A percentile compares a stretch with the other conserved stretches of the same genome.
Conservation (phyloP, 2,329 filamentous ascomycete genomes). For the Colletotrichum endophyticum region DNA sequence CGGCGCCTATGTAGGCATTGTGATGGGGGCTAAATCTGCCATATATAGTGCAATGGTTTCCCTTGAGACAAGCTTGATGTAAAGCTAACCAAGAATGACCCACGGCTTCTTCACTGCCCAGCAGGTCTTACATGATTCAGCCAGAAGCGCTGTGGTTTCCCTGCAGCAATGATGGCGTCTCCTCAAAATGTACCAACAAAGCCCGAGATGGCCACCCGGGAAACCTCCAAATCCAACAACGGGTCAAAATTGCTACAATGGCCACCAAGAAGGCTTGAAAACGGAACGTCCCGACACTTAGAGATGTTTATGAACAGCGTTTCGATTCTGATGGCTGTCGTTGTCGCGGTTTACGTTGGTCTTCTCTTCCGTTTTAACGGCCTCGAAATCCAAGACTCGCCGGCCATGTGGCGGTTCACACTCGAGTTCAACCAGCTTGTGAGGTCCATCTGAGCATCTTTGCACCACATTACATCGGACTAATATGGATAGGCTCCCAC, state of each 20-base stretch:
- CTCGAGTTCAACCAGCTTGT: neutral
- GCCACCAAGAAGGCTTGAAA: neutral
- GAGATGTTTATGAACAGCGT: neutral
- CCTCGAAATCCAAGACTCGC: neutral
- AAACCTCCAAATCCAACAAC: neutral
- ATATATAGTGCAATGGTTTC: neutral
- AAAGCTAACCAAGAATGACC: too few species aligned
- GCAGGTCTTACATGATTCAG: too few species aligned
- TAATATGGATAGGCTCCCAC: neutral
- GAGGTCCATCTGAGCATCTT: neutral
- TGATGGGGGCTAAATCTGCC: neutral
- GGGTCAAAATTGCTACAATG: neutral
- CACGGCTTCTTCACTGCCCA: too few species aligned
- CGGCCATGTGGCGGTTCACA: neutral
- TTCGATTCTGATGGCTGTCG: neutral
- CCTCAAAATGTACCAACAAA: neutral
- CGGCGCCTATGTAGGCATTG: neutral
- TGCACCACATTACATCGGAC: too few species aligned
- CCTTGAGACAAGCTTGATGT: neutral
- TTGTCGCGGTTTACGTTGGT: neutral
- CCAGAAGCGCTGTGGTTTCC: too few species aligned
- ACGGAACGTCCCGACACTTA: neutral
- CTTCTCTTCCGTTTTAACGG: neutral
- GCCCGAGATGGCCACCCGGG: neutral
- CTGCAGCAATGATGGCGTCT: neutral